Evolutionary conservation across 2,329 filamentous ascomycete genomes (phyloP), one percentile per base, ranked within the genome.

Genomic region (Clonostachys rosea): DNA sequence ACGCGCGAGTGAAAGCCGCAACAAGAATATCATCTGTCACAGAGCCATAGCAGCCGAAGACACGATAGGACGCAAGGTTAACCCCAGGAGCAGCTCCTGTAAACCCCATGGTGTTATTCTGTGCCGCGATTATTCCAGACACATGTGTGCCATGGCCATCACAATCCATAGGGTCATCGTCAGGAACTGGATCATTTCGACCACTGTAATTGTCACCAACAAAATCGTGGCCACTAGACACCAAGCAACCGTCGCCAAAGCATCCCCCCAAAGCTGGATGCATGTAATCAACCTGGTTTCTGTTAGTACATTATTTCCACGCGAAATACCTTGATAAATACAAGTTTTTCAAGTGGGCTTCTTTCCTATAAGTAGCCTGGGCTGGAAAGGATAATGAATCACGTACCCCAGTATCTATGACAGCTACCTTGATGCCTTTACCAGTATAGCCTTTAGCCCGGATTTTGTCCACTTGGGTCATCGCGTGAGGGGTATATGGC

Each of bases 231-330:
- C 58, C 58, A 9, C 44, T n/a, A 4, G 53, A 44, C 34, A 61
- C 52, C 42, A 56, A 63, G 56, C 71, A 80, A 5, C 73, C 76
- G 7, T 65, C 56, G 4, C 79, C 80, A 54, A 82, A 83, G 50
- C 78, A 78, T 40, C 78, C 78, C 35, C 81, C 81, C 4, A 84
- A 70, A 33, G 77, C 74, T 2, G 78, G 76, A 55, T 84, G 79
- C 2, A 63, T 69, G 56, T 83, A 84, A 57, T 84, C 81, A 43
- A 81, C 64, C 67, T 71, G 40, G 20, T 47, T 33, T 76, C 75
- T 8, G 9, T 30, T 10, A 30, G 24, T 35, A 36, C 10, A 46
- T 39, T 13, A 2, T 17, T 14, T 24, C 1, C 1, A 14, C 5
- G 4, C 8, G 24, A 30, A 30, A 30, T 6, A 30, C 8, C 18